A percentile compares a stretch with the other conserved stretches of the same genome.
phyloP scores from a whole-genome alignment of 805 yeast genomes.

The Metschnikowia chrysomelidarum region DNA sequence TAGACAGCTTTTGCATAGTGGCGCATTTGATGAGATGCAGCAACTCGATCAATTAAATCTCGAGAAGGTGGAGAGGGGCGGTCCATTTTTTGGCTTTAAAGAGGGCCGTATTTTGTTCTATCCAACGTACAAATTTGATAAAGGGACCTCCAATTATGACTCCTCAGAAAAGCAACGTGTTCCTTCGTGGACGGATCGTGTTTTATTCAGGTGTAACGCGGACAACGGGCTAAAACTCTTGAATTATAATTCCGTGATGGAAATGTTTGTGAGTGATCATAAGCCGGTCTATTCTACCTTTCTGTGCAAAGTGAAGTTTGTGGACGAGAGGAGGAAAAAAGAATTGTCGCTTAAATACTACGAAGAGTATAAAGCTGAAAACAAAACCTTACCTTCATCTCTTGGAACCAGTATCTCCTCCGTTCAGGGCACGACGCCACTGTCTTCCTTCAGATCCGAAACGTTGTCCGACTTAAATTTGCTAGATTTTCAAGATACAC shows the following conservation, averaged over 20 bases:
- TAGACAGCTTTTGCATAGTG: conserved; percentile 48
- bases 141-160: conserved; percentile 77
- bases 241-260: conserved; percentile 65
- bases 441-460: conserved; percentile 24
- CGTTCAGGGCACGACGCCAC: conserved; percentile 7
- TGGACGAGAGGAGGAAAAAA: conserved; percentile 46
- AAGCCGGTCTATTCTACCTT: conserved; percentile 89
- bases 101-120: conserved; percentile 76
- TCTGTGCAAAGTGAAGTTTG: conserved; percentile 58
- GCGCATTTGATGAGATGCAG: conserved; percentile 50
- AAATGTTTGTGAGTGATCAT: conserved; percentile 75
- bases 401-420: conserved; percentile 6
- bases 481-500: conserved; percentile 27
- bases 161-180: conserved; percentile 88
- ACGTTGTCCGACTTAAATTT: conserved; percentile 36
- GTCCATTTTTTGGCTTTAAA: conserved; percentile 69
- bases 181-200: conserved; percentile 97
- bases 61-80: conserved; percentile 57
- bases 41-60: conserved; percentile 74
- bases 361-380: conserved; percentile 28
- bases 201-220: conserved; percentile 59
- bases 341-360: conserved; percentile 29
- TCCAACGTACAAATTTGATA: conserved; percentile 93
- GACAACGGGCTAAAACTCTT: conserved; percentile 47
- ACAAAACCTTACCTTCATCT: conserved; percentile 17